Base-by-base conservation (phyloP, 1,284 basidiomycete species). In the Tylopilus microsporus region DNA sequence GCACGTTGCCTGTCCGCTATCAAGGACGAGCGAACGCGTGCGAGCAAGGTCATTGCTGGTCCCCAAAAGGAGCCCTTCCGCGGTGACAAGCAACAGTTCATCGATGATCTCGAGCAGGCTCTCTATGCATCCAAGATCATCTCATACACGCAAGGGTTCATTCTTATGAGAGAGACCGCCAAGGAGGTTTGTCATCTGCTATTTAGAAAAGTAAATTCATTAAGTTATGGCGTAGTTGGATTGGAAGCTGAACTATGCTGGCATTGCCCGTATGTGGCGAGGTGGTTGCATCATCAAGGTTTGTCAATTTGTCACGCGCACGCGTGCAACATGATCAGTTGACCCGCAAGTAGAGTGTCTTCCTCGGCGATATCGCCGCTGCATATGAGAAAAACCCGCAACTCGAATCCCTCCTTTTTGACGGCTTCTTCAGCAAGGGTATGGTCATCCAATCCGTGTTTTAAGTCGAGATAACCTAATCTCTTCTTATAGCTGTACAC, bases 111-210 rank as follows among this genome's bases (percentile, higher is more conserved):
- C 65, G 96, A 99, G 80, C 97, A 99, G 77, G 96, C 96, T 55
- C 84, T 99, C 62, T 99, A 99, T 78, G 97, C 95, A 52, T 97
- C 94, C 70, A 99, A 99, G 86, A 96, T 99, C 76, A 94, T 97
- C 69, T 97, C 94, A 45, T 97, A 99, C 82, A 93, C 96, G 30
- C 97, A 99, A 79, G 97, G 97, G 68, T 99, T 99, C 83, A 97
- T 99, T 88, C 85, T 99, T 70, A 98, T 99, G 95, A 86, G 97
- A 68, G 91, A 98, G 79, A 96, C 96, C 56, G 96, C 95, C 57
- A 91, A 93, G 76, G 94, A 96, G 82, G 93, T 91, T 68, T 73
- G 78, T 60, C 30, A 58, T 55, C 12, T 15, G 11, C 19, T 45
- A 32, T 47, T n/a, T 8, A 50, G 11, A 46, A 30, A 47, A 43